These are phyloP conservation scores for Parastagonospora nodorum DNA, from an alignment of 2,329 filamentous ascomycete species.

Conservation along the genomic window DNA sequence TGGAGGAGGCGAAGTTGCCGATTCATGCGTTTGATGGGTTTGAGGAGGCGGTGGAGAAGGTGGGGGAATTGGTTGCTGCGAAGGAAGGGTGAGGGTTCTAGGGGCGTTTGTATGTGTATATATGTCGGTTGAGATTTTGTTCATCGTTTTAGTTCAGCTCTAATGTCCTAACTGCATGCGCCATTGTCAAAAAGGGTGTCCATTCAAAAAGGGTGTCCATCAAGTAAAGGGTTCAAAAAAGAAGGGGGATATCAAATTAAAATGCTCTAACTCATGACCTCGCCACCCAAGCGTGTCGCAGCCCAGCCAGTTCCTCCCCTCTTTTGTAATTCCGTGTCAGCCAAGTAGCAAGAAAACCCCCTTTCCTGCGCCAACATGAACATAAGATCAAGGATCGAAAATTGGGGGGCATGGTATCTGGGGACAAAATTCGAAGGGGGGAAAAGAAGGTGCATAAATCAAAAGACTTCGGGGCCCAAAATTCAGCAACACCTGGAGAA, in stretches of 20 bases:
- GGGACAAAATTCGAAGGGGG: conserved; percentile 9
- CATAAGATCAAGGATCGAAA: conserved; percentile 6
- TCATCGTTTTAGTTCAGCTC: too few species aligned
- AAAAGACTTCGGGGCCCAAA: conserved; percentile 9
- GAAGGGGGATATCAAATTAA: conserved; percentile 24
- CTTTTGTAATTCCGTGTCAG: conserved; percentile 8
- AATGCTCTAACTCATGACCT: conserved; percentile 25
- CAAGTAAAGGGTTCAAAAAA: not conserved
- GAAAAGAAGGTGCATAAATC: not conserved
- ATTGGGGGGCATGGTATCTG: conserved; percentile 20
- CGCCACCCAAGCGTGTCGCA: conserved; percentile 19
- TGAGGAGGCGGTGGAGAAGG: conserved; percentile 63
- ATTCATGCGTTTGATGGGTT: conserved; percentile 76
- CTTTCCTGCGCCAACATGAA: conserved; percentile 14
- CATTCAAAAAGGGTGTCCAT: too few species aligned
- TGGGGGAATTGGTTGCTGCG: conserved; percentile 35
- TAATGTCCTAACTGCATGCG: too few species aligned
- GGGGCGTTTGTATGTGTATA: not conserved
- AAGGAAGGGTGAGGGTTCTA: conserved; percentile 4
- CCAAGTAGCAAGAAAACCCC: not conserved
- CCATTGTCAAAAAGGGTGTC: too few species aligned
- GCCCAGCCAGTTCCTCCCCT: conserved; percentile 10
- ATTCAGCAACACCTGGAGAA: conserved; percentile 1
- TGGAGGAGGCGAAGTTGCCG: conserved; percentile 69
- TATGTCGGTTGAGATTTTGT: not conserved